phyloP scores from a whole-genome alignment of 2,329 filamentous ascomycete species.

The Fusarium domesticum region DNA sequence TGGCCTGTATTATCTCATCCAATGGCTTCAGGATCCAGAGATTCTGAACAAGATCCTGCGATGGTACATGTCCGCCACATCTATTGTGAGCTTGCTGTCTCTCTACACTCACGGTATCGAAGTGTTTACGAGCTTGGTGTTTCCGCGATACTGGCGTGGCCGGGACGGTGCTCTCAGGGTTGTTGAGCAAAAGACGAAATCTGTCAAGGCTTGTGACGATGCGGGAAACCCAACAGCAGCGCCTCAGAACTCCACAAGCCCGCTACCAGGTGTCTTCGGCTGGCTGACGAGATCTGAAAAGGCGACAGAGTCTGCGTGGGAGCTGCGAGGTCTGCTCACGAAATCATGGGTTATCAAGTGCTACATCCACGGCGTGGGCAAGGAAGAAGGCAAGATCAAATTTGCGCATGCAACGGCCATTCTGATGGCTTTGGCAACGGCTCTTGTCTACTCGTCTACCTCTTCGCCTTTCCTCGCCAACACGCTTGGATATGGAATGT shows the following conservation, averaged over 20 bases:
- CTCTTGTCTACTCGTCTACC: slow-evolving; percentile 66
- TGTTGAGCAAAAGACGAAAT: slow-evolving; percentile 41
- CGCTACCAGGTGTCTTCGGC: slow-evolving; percentile 33
- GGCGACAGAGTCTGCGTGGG: slow-evolving; percentile 41
- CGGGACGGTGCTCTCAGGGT: slow-evolving; percentile 42
- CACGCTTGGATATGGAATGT: slow-evolving; percentile 81
- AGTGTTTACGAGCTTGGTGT: slow-evolving; percentile 63
- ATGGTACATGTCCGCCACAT: slow-evolving; percentile 78
- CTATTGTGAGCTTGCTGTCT: slow-evolving; percentile 71
- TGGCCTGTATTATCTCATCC: slow-evolving; percentile 82
- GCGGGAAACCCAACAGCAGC: slow-evolving; percentile 30
- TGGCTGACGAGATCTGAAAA: slow-evolving; percentile 34
- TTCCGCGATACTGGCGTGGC: slow-evolving; percentile 66
- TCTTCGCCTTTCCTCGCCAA: slow-evolving; percentile 66
- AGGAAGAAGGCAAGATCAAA: slow-evolving; percentile 49
- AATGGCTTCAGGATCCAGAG: slow-evolving; percentile 78
- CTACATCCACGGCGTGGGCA: slow-evolving; percentile 49
- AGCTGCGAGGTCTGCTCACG: slow-evolving; percentile 47
- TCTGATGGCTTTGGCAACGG: slow-evolving; percentile 51
- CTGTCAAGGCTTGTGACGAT: slow-evolving; percentile 39
- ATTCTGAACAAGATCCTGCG: slow-evolving; percentile 80
- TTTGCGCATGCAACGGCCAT: slow-evolving; percentile 57
- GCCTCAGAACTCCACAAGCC: slow-evolving; percentile 22
- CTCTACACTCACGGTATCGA: slow-evolving; percentile 71
- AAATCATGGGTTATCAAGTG: slow-evolving; percentile 52